Evolutionary conservation across 2,329 filamentous ascomycete species (phyloP), one percentile per base, ranked within the genome.

Genomic region (Herpotrichia juniperi): DNA sequence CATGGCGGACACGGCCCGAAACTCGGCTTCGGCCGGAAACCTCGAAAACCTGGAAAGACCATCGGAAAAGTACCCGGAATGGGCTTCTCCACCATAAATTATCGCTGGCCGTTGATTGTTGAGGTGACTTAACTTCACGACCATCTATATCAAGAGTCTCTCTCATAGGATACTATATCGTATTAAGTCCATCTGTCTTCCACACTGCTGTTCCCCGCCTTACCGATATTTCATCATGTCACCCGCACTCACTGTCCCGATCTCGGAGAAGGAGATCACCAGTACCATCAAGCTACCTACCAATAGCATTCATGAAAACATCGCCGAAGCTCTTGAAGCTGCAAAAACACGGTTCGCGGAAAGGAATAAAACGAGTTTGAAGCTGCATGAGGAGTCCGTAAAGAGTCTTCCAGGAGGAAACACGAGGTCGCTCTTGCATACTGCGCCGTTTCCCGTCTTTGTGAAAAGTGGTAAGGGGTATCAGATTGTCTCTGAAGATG

Each of bases 391-490:
- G 22, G 54, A 63, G 40, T 67, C 74, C 1, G 58, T 51, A 4
- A 54, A 62, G 25, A 64, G 59, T 37, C 51, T 76, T 2, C 74
- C 74, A 1, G 72, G 74, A 21, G 73, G 72, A 24, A 76, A 76
- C 54, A 77, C 74, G 0, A 61, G 72, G 4, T 69, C 65, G 26
- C 54, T 76, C 10, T 58, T 76, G 6, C 64, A 71, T 53, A 73
- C 71, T 22, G 48, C 62, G 3, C 74, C 74, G 4, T 77, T 74
- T 50, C 74, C 74, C 0, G 47, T 76, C 11, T 70, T 64, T 37
- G 59, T 75, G 11, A 66, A 60, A 14, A 60, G 56, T 12, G 73
- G 67, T 2, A 48, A 59, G 16, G 63, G 56, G 7, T 59, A 64
- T 31, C 53, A 59, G 22, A 59, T 75, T 16, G 48, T 53, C 17